Conservation (phyloP, 2,329 filamentous ascomycete genomes). For the Chrysosporium queenslandicum region DNA sequence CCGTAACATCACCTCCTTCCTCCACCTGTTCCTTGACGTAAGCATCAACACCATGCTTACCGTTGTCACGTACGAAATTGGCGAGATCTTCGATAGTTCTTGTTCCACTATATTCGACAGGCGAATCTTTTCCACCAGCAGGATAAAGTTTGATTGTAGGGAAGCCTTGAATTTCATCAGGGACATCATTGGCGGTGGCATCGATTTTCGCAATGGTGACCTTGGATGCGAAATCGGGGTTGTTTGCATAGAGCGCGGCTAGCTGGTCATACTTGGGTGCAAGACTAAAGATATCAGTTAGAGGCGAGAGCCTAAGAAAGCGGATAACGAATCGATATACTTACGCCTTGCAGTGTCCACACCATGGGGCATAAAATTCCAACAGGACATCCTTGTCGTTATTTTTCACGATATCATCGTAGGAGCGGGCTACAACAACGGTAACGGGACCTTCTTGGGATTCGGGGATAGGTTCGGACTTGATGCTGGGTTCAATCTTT, state of each 20-base stretch:
- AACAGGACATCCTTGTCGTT: conserved; percentile 93
- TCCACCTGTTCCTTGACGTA: conserved; percentile 49
- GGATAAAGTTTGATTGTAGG: conserved; percentile 98
- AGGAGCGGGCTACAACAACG: conserved; percentile 85
- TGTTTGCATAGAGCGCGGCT: conserved; percentile 45
- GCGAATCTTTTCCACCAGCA: conserved; percentile 74
- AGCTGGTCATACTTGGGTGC: conserved; percentile 60
- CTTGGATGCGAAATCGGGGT: conserved; percentile 44
- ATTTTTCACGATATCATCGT: conserved; percentile 82
- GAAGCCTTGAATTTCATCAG: conserved; percentile 94
- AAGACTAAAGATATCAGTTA: conserved; percentile 34
- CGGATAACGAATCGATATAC: conserved; percentile 20
- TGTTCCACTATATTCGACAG: conserved; percentile 76
- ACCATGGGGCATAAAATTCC: conserved; percentile 94
- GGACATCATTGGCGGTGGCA: conserved; percentile 89
- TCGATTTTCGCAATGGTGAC: conserved; percentile 80
- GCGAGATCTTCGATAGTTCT: conserved; percentile 87
- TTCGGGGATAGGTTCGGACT: conserved; percentile 95
- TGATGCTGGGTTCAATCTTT: conserved; percentile 92
- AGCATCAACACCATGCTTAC: conserved; percentile 72
- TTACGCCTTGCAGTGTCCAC: conserved; percentile 59
- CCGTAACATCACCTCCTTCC: conserved; percentile 29
- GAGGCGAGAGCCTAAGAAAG: background rate
- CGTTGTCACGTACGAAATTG: conserved; percentile 88
- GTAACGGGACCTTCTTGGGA: conserved; percentile 80